These are phyloP conservation scores for Pontederia paniculata DNA, from an alignment of 176 grass and related monocot genomes.

Conservation along the genomic window DNA sequence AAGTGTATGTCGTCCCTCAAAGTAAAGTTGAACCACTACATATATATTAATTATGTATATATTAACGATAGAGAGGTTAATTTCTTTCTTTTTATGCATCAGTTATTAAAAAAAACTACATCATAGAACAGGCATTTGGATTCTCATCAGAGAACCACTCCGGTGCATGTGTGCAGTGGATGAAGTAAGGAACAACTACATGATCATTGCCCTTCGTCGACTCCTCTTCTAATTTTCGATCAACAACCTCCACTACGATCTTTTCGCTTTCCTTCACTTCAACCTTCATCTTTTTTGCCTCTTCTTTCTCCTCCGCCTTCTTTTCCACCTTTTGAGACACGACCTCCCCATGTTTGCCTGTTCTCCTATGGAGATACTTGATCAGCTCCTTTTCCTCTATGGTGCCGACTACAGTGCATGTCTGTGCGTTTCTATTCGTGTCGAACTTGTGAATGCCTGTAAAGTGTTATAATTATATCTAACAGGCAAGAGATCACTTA, in stretches of 20 bases:
- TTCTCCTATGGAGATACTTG: conserved; percentile 44
- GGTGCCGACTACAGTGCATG: conserved; percentile 37
- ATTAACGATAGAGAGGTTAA: no score
- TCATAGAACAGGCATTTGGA: conserved; percentile 53
- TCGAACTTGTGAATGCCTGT: conserved; percentile 62
- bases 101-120: conserved; percentile 27
- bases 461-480: neutral
- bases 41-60: no score
- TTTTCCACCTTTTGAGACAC: conserved; percentile 31
- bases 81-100: neutral
- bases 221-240: conserved; percentile 26
- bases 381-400: conserved; percentile 51
- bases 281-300: conserved; percentile 28
- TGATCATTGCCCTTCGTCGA: conserved; percentile 27
- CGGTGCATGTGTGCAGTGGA: conserved; percentile 61
- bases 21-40: no score
- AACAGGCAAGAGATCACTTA: neutral
- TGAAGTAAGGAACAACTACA: conserved; percentile 56
- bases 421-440: conserved; percentile 41
- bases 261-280: conserved; percentile 29
- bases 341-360: conserved; percentile 32
- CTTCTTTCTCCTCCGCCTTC: conserved; percentile 24
- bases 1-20: no score
- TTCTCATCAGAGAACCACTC: conserved; percentile 63
- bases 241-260: conserved; percentile 4